Percentiles rank a stretch among this genome's conserved stretches.
These are phyloP conservation scores for Vaccinium macrocarpon DNA, from an alignment of 148 eudicot genomes.

Conservation along the genomic window DNA sequence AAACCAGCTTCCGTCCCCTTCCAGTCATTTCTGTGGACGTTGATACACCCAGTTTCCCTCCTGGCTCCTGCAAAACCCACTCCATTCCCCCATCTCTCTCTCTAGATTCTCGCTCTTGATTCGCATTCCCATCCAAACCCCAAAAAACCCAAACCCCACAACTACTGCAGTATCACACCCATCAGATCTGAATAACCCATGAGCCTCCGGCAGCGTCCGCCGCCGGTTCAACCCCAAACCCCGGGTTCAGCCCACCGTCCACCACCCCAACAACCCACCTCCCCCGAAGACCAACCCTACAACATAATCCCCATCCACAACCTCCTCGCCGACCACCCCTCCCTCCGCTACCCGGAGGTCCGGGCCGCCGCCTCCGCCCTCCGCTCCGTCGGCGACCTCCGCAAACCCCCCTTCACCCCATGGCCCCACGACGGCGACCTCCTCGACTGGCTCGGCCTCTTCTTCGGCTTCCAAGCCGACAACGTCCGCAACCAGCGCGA, in stretches of 20 bases:
- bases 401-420: conserved; percentile 60
- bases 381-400: conserved; percentile 71
- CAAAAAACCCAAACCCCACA: background rate
- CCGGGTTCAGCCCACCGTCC: background rate
- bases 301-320: conserved; percentile 94
- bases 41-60: background rate
- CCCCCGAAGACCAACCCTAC: conserved; percentile 23
- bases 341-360: conserved; percentile 85
- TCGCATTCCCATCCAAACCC: background rate
- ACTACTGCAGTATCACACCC: background rate
- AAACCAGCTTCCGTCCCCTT: too few species aligned
- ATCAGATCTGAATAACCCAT: background rate
- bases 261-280: too few species aligned
- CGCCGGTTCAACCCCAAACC: conserved; percentile 1
- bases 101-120: background rate
- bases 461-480: conserved; percentile 83
- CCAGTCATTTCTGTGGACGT: background rate
- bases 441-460: conserved; percentile 81
- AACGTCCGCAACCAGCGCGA: conserved; percentile 82
- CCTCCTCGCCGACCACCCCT: conserved; percentile 89
- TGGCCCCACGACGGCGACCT: conserved; percentile 65
- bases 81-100: background rate
- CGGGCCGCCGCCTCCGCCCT: conserved; percentile 89
- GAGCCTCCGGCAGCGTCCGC: conserved; percentile 25
- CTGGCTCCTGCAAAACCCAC: too few species aligned